Evolutionary conservation across 2,329 filamentous ascomycete genomes (phyloP), one percentile per base, ranked within the genome.

Genomic region (Elsinoe ampelina): DNA sequence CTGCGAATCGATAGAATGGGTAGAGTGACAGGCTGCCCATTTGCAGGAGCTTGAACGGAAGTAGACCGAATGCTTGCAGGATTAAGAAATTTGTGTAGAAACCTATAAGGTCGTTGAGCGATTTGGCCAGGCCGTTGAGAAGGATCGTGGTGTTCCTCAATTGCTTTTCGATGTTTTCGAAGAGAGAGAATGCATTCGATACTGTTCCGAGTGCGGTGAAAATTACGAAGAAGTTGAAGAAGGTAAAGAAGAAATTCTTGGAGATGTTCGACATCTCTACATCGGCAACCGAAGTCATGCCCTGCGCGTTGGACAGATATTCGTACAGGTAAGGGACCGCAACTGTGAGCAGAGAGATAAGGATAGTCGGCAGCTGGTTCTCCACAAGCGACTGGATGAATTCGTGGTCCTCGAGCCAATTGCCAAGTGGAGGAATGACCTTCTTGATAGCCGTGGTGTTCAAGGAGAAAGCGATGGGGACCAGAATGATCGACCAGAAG

Each of bases 231-330:
- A 97, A 89, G 72, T 98, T 98, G 81, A 98, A 97, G 72, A 98
- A 98, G 8, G 87, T 91, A 69, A 98, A 98, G 78, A 97, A 95
- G 74, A 97, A 98, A 71, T 97, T 98, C 75, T 98, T 98, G 55
- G 89, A 95, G 62, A 98, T 92, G 43, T 95, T 79, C 0, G 93
- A 97, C 5, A 98, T 78, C 70, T 97, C 93, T 19, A 98, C 85
- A 60, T 98, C 93, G 43, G 89, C 89, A 64, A 90, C 88, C 0
- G 93, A 97, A 54, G 95, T 89, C 84, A 95, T 95, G 50, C 93
- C 93, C 74, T 98, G 93, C 54, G 83, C 80, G 68, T 91, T 91
- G 2, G 92, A 89, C 10, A 98, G 80, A 75, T 85, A 96, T 64
- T 95, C 90, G 73, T 98, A 98, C 0, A 98, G 75, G 67, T 95